A percentile compares a stretch with the other conserved stretches of the same genome.
Conservation (phyloP, 805 yeast genomes). For the Starmera pachycereana region DNA sequence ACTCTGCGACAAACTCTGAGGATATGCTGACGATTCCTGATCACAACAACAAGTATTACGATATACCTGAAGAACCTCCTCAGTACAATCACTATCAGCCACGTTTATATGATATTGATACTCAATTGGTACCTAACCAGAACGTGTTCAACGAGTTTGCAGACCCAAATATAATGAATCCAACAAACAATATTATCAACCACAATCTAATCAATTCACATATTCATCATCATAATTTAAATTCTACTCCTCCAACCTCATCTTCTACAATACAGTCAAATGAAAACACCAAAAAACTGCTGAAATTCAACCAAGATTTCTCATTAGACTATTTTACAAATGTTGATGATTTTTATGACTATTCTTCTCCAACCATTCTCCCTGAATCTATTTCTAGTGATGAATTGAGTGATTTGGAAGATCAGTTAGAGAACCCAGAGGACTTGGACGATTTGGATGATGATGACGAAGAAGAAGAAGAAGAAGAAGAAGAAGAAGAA, state of each 20-base stretch:
- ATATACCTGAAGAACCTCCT: constrained; percentile 12
- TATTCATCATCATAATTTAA: neutral
- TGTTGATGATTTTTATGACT: constrained; percentile 11
- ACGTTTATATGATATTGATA: no score
- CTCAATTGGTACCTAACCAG: no score
- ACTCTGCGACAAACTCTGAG: constrained; percentile 7
- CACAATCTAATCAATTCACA: neutral
- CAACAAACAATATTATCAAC: constrained; percentile 1
- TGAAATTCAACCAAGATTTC: constrained; percentile 19
- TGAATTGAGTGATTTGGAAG: neutral
- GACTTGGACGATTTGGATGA: no score
- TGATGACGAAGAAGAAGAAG: no score
- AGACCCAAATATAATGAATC: constrained; percentile 17
- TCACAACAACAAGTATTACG: constrained; percentile 13
- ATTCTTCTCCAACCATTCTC: no score
- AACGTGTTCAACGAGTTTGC: constrained; percentile 17
- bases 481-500: constrained; percentile 14
- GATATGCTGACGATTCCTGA: constrained; percentile 17
- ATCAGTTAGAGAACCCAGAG: no score
- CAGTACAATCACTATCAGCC: neutral
- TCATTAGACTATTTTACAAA: constrained; percentile 16
- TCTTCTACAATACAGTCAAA: neutral
- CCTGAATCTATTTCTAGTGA: no score
- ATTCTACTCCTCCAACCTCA: neutral
- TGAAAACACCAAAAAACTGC: constrained; percentile 6